phyloP scores from a whole-genome alignment of 2,329 filamentous ascomycete species.

The Metarhizium rileyi region DNA sequence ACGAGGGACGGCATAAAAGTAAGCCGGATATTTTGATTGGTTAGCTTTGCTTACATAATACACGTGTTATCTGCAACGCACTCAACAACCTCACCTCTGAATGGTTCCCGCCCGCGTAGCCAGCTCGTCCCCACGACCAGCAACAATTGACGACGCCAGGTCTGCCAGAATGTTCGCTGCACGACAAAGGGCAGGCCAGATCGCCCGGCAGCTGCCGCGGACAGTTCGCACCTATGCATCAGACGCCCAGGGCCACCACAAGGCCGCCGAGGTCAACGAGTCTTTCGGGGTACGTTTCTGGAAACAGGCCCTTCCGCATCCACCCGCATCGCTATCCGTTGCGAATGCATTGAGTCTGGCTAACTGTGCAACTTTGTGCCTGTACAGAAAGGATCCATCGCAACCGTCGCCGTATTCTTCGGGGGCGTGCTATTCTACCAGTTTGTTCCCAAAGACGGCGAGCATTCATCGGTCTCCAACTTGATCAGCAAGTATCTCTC shows the following conservation, averaged over 20 bases:
- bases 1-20: not conserved
- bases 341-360: not conserved
- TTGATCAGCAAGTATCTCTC: constrained; percentile 38
- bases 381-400: constrained; percentile 38
- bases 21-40: constrained; percentile 14
- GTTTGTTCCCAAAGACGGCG: constrained; percentile 40
- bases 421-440: constrained; percentile 36
- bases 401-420: constrained; percentile 35
- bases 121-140: constrained; percentile 14
- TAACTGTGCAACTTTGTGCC: not conserved
- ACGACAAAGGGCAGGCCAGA: constrained; percentile 34
- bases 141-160: constrained; percentile 23
- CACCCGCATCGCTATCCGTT: not conserved
- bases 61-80: constrained; percentile 8
- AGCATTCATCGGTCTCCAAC: constrained; percentile 35
- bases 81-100: constrained; percentile 18
- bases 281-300: constrained; percentile 43
- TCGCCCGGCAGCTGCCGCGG: constrained; percentile 27
- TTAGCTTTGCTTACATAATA: constrained; percentile 17
- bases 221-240: constrained; percentile 43
- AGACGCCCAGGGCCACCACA: constrained; percentile 38
- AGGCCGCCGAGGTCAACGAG: constrained; percentile 40
- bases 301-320: not conserved
- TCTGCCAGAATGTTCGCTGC: constrained; percentile 29
- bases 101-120: not conserved